Base-by-base conservation (phyloP, 257 asterid genomes). In the Paulownia fortunei region DNA sequence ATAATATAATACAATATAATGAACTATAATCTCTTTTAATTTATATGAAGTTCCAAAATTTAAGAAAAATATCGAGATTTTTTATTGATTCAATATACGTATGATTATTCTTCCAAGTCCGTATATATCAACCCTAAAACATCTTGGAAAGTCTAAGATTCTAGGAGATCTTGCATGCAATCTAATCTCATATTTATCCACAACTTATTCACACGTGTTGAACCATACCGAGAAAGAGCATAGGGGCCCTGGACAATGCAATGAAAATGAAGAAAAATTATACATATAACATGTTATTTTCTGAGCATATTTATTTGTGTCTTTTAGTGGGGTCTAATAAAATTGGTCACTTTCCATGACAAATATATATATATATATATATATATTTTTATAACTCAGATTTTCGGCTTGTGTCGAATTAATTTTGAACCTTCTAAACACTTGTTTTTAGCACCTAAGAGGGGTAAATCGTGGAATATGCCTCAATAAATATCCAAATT, bases 131-230 rank as follows among this genome's bases (percentile, higher is more conserved):
- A 41, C 44, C 42, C 56, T 56, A 56, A 52, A 56, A 21, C 26
- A 68, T 61, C 24, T 55, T 67, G 80, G 80, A 68, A 44, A 73
- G 2, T 34, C 19, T 19, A 26, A 64, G 26, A 36, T 41, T 3
- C 3, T 37, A 23, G 24, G 39, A 78, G 30, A 54, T 64, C 46
- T 27, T 27, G 49, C 62, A 80, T 49, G 58, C 11, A 32, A 41
- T 21, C 8, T 37, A n/a, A 63, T 64, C 39, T 67, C 30, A 42
- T 64, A 63, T 34, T 79, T 72, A 49, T 61, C 70, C 74, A 58
- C 56, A 51, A 8, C 26, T 60, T 39, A 49, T 49, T 41, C 24
- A 51, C 76, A 77, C 82, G 79, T 81, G 79, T 77, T 55, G 42
- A 82, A 49, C 73, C 79, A 55, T n/a, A 63, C 77, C 73, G 5